A percentile compares a stretch with the other conserved stretches of the same genome.
These are phyloP conservation scores for Tulasnella sp. DNA, from an alignment of 768 basidiomycete species.

Conservation along the genomic window DNA sequence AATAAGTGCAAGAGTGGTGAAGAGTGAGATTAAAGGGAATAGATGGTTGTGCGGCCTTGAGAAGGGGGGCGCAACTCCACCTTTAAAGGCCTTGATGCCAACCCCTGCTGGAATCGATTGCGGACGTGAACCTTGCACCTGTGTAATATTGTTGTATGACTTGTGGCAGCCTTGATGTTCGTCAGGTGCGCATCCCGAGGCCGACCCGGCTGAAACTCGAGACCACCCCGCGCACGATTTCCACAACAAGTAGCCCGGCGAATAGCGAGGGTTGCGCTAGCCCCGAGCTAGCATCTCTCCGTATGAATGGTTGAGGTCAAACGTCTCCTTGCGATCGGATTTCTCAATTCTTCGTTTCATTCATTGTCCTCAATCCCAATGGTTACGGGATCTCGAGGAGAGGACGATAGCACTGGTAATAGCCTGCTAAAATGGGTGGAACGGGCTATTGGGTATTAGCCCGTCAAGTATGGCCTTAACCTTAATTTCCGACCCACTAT, in stretches of 20 bases:
- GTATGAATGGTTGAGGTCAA: neutral
- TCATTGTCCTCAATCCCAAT: neutral
- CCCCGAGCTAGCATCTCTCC: neutral
- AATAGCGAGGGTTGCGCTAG: neutral
- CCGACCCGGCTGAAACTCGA: neutral
- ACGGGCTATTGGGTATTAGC: too few relatives aligned
- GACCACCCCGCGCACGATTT: neutral
- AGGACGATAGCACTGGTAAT: neutral
- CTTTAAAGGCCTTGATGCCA: neutral
- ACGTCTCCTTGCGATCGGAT: neutral
- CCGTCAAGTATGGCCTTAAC: neutral
- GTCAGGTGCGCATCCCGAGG: too few relatives aligned
- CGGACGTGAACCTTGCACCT: neutral
- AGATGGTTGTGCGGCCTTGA: neutral
- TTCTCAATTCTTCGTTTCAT: neutral
- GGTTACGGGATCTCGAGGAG: neutral
- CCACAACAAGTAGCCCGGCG: too few relatives aligned
- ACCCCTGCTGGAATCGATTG: neutral
- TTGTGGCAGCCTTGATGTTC: neutral
- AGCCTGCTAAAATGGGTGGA: neutral
- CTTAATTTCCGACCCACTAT: neutral
- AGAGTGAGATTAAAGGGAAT: neutral
- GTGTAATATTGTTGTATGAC: neutral
- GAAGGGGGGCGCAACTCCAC: neutral
- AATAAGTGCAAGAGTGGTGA: neutral